Percentiles rank a stretch among this genome's conserved stretches.
Evolutionary conservation across 2,329 filamentous ascomycete genomes (phyloP).

Genomic region (Ampelomyces quisqualis): DNA sequence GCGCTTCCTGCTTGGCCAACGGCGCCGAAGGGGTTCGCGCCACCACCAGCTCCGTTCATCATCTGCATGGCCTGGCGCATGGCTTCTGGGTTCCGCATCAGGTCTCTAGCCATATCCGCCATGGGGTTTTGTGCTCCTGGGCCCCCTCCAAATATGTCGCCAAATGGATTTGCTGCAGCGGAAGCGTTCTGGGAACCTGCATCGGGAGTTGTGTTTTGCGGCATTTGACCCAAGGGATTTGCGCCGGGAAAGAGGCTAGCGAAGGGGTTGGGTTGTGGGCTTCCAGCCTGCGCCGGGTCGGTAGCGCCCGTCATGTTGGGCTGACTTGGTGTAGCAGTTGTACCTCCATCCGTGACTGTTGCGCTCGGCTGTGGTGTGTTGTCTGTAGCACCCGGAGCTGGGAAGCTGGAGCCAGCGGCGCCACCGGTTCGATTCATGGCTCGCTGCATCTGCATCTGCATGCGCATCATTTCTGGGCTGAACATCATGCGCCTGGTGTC

Average conservation of each 20-base stretch:
- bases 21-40: slow-evolving; percentile 45
- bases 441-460: slow-evolving; percentile 79
- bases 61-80: slow-evolving; percentile 56
- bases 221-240: slow-evolving; percentile 40
- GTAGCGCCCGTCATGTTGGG: slow-evolving; percentile 35
- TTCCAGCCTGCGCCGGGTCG: slow-evolving; percentile 42
- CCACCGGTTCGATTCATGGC: slow-evolving; percentile 55
- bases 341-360: slow-evolving; percentile 31
- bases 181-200: slow-evolving; percentile 23
- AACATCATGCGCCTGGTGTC: slow-evolving; percentile 91
- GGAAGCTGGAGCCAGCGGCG: slow-evolving; percentile 63
- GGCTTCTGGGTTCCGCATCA: slow-evolving; percentile 60
- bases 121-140: slow-evolving; percentile 53
- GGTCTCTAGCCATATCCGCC: slow-evolving; percentile 46
- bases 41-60: slow-evolving; percentile 53
- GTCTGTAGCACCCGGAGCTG: slow-evolving; percentile 88
- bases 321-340: slow-evolving; percentile 42
- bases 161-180: slow-evolving; percentile 37
- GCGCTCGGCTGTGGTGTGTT: slow-evolving; percentile 61
- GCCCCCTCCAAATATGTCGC: slow-evolving; percentile 55
- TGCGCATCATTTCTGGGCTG: slow-evolving; percentile 79
- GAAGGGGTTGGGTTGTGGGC: slow-evolving; percentile 58
- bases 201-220: slow-evolving; percentile 27
- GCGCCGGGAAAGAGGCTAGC: slow-evolving; percentile 56
- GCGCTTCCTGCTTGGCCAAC: slow-evolving; percentile 46